phyloP scores from a whole-genome alignment of 768 basidiomycete genomes.

The Hypholoma fasciculare region DNA sequence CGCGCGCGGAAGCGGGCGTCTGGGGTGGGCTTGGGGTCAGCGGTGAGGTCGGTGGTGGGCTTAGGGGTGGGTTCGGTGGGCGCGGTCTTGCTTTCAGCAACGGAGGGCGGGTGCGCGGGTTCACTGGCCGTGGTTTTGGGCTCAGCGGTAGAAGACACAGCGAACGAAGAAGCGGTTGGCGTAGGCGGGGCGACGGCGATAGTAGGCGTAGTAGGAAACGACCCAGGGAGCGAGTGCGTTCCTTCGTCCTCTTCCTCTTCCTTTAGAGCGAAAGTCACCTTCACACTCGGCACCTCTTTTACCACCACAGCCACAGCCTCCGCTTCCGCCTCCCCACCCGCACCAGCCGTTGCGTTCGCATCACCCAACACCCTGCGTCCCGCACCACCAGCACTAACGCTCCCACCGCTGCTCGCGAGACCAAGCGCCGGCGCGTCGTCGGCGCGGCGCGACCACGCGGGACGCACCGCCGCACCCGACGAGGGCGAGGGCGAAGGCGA shows the following conservation, averaged over 20 bases:
- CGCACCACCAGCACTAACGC: background rate
- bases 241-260: background rate
- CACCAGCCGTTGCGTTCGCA: background rate
- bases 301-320: background rate
- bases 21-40: background rate
- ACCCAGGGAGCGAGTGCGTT: no score
- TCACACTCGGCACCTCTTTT: background rate
- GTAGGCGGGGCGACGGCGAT: no score
- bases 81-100: background rate
- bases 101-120: no score
- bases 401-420: conserved; percentile 6
- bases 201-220: no score
- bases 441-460: conserved; percentile 42
- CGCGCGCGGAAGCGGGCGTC: background rate
- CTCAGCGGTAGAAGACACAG: background rate
- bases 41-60: no score
- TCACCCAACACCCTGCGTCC: background rate
- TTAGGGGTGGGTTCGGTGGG: conserved; percentile 1
- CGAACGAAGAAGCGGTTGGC: no score
- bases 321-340: background rate
- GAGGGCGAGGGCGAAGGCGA: background rate
- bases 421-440: conserved; percentile 43
- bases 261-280: background rate
- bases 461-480: background rate
- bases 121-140: background rate